Conservation (phyloP, 495 filamentous ascomycete species). For the Lophiotrema nucula region DNA sequence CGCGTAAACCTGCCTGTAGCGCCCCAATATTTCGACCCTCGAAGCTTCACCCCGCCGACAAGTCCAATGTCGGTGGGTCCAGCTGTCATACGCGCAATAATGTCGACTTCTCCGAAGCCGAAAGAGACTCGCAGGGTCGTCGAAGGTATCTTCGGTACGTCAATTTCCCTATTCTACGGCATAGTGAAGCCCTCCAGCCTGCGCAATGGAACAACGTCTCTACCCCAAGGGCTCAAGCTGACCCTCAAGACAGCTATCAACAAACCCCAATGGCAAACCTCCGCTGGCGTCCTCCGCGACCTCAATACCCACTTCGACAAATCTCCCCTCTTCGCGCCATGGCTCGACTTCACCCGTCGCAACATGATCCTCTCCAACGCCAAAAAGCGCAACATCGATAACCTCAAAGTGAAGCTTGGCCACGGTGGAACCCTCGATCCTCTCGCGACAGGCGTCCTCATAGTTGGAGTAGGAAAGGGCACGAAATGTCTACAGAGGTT, state of each 20-base stretch:
- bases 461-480: slow-evolving; percentile 80
- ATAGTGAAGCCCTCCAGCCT: not conserved
- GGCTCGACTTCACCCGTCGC: slow-evolving; percentile 60
- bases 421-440: slow-evolving; percentile 97
- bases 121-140: slow-evolving; percentile 23
- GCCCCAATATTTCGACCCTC: not conserved
- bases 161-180: not conserved
- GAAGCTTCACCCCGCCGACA: not conserved
- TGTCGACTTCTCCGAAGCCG: slow-evolving; percentile 22
- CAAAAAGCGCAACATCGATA: slow-evolving; percentile 47
- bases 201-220: not conserved
- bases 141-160: slow-evolving; percentile 33
- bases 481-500: slow-evolving; percentile 80
- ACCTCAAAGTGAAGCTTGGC: slow-evolving; percentile 82
- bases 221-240: not conserved
- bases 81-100: slow-evolving; percentile 17
- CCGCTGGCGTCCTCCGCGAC: slow-evolving; percentile 82
- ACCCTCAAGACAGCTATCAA: slow-evolving; percentile 89
- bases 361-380: slow-evolving; percentile 56
- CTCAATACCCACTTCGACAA: slow-evolving; percentile 77
- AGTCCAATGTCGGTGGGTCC: slow-evolving; percentile 12
- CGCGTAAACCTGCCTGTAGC: not conserved
- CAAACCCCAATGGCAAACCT: slow-evolving; percentile 81
- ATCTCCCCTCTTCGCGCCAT: slow-evolving; percentile 73
- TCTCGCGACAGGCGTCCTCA: slow-evolving; percentile 86